Evolutionary conservation across 2,329 filamentous ascomycete species (phyloP).

Genomic region (Ophiostoma quercus): DNA sequence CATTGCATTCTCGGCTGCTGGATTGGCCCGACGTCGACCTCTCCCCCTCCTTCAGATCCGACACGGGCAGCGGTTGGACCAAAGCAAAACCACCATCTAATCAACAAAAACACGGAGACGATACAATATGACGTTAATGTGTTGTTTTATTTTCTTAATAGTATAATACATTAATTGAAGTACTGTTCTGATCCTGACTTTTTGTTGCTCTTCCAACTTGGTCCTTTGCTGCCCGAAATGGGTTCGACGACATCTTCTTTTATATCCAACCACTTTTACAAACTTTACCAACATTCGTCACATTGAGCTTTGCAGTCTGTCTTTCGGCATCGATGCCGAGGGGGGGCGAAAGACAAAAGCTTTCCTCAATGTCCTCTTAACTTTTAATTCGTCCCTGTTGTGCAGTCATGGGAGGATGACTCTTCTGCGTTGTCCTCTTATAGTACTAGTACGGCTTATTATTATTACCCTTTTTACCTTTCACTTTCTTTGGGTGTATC

Average conservation of each 20-base stretch:
- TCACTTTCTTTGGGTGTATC: conserved; percentile 7
- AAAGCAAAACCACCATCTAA: neutral
- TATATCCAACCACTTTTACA: neutral
- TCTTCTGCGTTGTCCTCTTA: neutral
- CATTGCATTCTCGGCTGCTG: conserved; percentile 27
- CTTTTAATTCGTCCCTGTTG: conserved; percentile 13
- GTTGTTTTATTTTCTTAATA: conserved; percentile 12
- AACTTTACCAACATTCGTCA: conserved; percentile 4
- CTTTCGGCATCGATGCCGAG: conserved; percentile 2
- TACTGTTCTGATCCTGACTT: neutral
- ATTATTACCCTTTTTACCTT: conserved; percentile 11
- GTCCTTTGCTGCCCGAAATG: neutral
- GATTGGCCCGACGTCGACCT: conserved; percentile 19
- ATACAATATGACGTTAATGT: conserved; percentile 3
- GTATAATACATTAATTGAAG: conserved; percentile 13
- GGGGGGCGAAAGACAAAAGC: neutral
- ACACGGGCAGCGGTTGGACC: neutral
- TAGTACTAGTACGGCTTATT: conserved; percentile 10
- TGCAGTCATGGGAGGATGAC: conserved; percentile 9
- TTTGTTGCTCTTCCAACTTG: neutral
- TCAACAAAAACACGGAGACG: neutral
- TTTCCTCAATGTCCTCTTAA: conserved; percentile 1
- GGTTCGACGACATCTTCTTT: conserved; percentile 8
- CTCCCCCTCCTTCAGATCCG: conserved; percentile 6
- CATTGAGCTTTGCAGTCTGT: neutral